phyloP scores from a whole-genome alignment of 2,329 filamentous ascomycete genomes.

The Pestalotiopsis sp. region DNA sequence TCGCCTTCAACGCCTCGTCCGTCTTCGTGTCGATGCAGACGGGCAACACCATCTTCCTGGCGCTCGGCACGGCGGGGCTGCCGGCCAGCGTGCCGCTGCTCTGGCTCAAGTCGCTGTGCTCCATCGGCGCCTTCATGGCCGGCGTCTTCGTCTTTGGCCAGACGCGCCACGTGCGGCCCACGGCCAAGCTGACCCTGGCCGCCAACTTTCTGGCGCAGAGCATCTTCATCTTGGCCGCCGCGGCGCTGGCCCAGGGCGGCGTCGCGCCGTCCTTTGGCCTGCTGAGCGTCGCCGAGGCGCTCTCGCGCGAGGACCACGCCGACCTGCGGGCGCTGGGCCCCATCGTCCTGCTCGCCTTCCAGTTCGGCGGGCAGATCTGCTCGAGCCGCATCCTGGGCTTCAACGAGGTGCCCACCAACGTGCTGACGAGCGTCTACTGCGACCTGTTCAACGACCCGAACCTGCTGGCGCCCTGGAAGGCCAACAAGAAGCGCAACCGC shows the following conservation, averaged over 20 bases:
- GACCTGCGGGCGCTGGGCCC: conserved; percentile 47
- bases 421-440: conserved; percentile 57
- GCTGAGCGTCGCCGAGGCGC: conserved; percentile 18
- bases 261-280: conserved; percentile 47
- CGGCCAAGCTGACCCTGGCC: conserved; percentile 45
- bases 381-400: conserved; percentile 51
- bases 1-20: conserved; percentile 41
- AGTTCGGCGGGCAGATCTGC: conserved; percentile 57
- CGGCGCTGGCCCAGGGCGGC: conserved; percentile 50
- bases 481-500: conserved; percentile 55
- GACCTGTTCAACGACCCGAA: conserved; percentile 55
- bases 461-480: conserved; percentile 40
- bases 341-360: conserved; percentile 53
- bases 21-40: conserved; percentile 46
- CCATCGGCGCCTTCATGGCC: conserved; percentile 55
- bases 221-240: conserved; percentile 53
- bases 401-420: conserved; percentile 57
- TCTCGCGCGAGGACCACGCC: conserved; percentile 21
- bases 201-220: conserved; percentile 56
- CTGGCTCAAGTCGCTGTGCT: conserved; percentile 56
- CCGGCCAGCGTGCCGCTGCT: conserved; percentile 52
- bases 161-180: conserved; percentile 35
- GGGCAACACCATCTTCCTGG: conserved; percentile 67
- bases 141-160: conserved; percentile 53
- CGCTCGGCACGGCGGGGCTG: conserved; percentile 58